phyloP scores from a whole-genome alignment of 73 alveolate species.

The Tetrahymena thermophila region DNA sequence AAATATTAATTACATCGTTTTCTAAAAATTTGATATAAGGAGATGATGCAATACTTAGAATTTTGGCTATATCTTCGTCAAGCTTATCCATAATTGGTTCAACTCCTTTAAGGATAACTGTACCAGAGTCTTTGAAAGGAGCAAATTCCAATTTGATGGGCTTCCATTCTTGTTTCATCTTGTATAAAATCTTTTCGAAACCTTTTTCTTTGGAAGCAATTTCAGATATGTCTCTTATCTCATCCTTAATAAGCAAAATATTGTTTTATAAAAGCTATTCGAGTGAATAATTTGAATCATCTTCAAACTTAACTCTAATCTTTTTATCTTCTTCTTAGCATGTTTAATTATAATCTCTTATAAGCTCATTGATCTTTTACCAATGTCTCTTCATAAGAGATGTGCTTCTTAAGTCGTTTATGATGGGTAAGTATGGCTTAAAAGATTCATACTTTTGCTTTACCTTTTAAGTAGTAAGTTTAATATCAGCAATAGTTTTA shows the following conservation, averaged over 20 bases:
- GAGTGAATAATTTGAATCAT: constrained; percentile 50
- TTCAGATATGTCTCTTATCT: constrained; percentile 77
- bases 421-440: constrained; percentile 70
- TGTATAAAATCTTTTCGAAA: constrained; percentile 74
- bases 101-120: constrained; percentile 73
- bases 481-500: constrained; percentile 44
- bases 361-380: constrained; percentile 40
- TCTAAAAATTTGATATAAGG: constrained; percentile 79
- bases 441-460: constrained; percentile 51
- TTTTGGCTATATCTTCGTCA: constrained; percentile 83
- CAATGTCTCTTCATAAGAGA: constrained; percentile 68
- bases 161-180: constrained; percentile 86
- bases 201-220: constrained; percentile 85
- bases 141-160: constrained; percentile 75
- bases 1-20: constrained; percentile 2
- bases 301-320: constrained; percentile 50
- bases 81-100: constrained; percentile 87
- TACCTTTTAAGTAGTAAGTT: constrained; percentile 16
- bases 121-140: constrained; percentile 74
- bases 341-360: constrained; percentile 38
- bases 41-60: constrained; percentile 81
- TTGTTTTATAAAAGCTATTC: constrained; percentile 51
- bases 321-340: constrained; percentile 41
- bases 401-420: constrained; percentile 60
- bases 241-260: constrained; percentile 72